Conservation (phyloP, 345 rosid species). For the Toxicodendron radicans region DNA sequence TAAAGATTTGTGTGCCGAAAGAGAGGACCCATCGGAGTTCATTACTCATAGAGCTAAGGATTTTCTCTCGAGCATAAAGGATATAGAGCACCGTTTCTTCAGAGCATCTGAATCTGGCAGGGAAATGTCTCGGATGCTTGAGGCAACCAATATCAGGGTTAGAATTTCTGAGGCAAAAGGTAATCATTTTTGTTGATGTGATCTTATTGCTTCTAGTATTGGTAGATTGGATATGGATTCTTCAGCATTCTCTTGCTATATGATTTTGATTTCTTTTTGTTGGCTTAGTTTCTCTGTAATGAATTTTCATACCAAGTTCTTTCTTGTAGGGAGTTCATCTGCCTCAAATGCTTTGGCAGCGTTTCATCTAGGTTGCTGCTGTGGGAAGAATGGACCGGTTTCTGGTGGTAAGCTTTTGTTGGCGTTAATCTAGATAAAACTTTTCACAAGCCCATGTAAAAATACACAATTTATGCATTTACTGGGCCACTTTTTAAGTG, state of each 20-base stretch:
- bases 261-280: neutral
- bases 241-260: neutral
- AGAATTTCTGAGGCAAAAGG: slow-evolving; percentile 70
- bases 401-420: slow-evolving; percentile 54
- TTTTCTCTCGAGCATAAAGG: slow-evolving; percentile 87
- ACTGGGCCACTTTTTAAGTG: neutral
- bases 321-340: slow-evolving; percentile 55
- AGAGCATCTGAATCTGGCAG: slow-evolving; percentile 90
- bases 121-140: slow-evolving; percentile 89
- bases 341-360: slow-evolving; percentile 51
- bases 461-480: neutral
- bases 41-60: slow-evolving; percentile 96
- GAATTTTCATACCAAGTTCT: slow-evolving; percentile 7
- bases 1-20: slow-evolving; percentile 50
- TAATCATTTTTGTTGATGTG: slow-evolving; percentile 24
- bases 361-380: slow-evolving; percentile 64
- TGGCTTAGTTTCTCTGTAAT: neutral
- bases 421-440: neutral
- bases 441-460: neutral
- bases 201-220: neutral
- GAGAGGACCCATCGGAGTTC: slow-evolving; percentile 92
- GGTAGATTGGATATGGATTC: neutral
- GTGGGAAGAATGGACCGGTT: slow-evolving; percentile 49
- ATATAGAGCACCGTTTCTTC: slow-evolving; percentile 81
- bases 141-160: slow-evolving; percentile 72